Conservation (phyloP, 257 asterid species). For the Solanum lycopersicoides region DNA sequence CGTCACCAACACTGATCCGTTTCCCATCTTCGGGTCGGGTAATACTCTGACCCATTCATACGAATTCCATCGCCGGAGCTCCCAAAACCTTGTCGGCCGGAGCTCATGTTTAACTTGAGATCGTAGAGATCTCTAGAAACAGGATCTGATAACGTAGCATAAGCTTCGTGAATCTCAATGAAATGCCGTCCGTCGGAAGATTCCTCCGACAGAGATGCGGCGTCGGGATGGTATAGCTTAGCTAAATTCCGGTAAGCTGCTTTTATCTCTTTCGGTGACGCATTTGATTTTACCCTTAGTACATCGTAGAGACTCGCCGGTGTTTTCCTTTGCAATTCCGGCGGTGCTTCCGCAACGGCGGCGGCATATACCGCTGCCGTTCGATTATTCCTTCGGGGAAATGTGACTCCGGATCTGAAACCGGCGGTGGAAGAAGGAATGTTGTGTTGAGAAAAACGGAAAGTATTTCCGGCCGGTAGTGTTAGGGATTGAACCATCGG, state of each 20-base stretch:
- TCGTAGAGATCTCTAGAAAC: slow-evolving; percentile 58
- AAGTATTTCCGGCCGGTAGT: background rate
- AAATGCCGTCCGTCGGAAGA: slow-evolving; percentile 50
- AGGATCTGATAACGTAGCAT: slow-evolving; percentile 75
- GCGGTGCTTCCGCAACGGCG: slow-evolving; percentile 30
- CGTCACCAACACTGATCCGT: slow-evolving; percentile 95
- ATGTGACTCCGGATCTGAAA: background rate
- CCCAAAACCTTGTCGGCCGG: background rate
- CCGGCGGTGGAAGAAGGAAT: background rate
- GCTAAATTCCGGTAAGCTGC: slow-evolving; percentile 81
- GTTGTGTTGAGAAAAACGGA: background rate
- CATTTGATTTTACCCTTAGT: slow-evolving; percentile 46
- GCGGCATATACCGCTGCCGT: slow-evolving; percentile 18
- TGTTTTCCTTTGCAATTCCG: slow-evolving; percentile 4
- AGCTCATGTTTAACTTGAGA: slow-evolving; percentile 17
- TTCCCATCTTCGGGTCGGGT: slow-evolving; percentile 78
- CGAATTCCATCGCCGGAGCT: slow-evolving; percentile 9
- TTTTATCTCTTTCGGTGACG: slow-evolving; percentile 62
- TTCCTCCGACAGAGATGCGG: slow-evolving; percentile 9
- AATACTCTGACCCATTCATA: slow-evolving; percentile 20
- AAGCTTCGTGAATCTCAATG: slow-evolving; percentile 72
- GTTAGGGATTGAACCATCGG: slow-evolving; percentile 10
- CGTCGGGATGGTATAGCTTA: slow-evolving; percentile 78
- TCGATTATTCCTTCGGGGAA: background rate
- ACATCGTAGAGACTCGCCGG: slow-evolving; percentile 55